Base-by-base conservation (phyloP, 495 filamentous ascomycete species). In the Penicillium simplicissimum region DNA sequence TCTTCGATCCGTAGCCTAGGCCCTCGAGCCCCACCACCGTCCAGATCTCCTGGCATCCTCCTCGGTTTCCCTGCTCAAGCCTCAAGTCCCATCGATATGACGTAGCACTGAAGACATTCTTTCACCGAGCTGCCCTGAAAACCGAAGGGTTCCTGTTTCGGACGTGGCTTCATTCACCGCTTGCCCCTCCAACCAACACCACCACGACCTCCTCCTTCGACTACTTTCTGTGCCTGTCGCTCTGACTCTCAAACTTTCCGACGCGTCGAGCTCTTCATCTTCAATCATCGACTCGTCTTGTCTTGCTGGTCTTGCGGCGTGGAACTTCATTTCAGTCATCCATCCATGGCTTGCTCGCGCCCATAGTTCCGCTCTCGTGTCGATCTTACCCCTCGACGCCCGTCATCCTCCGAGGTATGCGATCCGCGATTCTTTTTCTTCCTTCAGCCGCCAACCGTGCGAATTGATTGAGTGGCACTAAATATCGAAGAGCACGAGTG, bases 321-420 rank as follows among this genome's bases (percentile, higher is more conserved):
- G 11, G 2, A 37, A 36, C 35, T 35, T 34, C 25, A n/a, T 47
- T 36, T 45, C 31, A 36, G 45, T 55, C 33, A 38, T 69, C 54
- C 62, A 74, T 72, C 54, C 62, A 74, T 72, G 74, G 71, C 68
- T 69, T 35, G 59, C 48, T 37, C 43, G 55, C 51, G 56, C 43
- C 57, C 60, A 25, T 62, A 63, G 55, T 56, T 36, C 49, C 40
- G 58, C 54, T 48, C 49, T 59, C 17, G 57, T 64, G 52, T 63
- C 62, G 52, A 66, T 67, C 55, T 61, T 25, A 25, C 43, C 61
- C 34, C 52, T 52, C 61, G 51, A 45, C 58, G 40, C 28, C 60
- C 35, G 37, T 57, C 52, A 35, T 49, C 15, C 58, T 54, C 61
- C 65, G 64, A 71, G 65, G 67, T 71, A 69, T 57, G 56, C 56